These are phyloP conservation scores for Solanum ahanhuiri DNA, from an alignment of 257 asterid species.

Conservation along the genomic window DNA sequence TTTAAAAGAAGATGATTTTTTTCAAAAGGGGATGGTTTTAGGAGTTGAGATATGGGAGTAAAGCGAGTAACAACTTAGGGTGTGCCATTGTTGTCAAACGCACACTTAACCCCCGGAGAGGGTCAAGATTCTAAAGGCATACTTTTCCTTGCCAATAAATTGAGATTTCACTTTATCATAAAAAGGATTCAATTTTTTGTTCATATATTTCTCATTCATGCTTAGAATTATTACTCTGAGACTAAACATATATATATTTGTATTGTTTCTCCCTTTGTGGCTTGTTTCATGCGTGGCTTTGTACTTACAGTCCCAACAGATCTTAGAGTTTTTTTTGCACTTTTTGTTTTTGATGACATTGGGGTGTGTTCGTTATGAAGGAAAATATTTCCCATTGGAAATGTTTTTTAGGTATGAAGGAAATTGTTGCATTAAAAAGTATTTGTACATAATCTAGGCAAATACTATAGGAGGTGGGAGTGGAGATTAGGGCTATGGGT, in stretches of 20 bases:
- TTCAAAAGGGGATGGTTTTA: not conserved
- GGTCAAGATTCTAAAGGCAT: not conserved
- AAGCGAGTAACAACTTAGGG: not conserved
- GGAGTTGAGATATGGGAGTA: not conserved
- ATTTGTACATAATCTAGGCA: not conserved
- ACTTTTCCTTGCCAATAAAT: not conserved
- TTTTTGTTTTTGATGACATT: not conserved
- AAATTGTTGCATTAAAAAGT: no score
- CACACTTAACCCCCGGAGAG: not conserved
- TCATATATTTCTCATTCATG: not conserved
- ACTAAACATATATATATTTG: not conserved
- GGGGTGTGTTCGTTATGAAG: not conserved
- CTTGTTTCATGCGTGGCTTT: not conserved
- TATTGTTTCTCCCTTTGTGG: not conserved
- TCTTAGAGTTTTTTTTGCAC: not conserved
- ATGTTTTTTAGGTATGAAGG: not conserved
- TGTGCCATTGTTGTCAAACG: not conserved
- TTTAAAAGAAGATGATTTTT: not conserved
- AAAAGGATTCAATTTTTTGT: not conserved
- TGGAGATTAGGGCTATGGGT: not conserved
- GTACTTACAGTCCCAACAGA: not conserved
- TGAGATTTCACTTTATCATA: not conserved
- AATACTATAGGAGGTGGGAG: not conserved
- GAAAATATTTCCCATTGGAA: no score
- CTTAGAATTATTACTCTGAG: not conserved